Conservation (phyloP, 257 asterid genomes). For the Verbascum thapsus region DNA sequence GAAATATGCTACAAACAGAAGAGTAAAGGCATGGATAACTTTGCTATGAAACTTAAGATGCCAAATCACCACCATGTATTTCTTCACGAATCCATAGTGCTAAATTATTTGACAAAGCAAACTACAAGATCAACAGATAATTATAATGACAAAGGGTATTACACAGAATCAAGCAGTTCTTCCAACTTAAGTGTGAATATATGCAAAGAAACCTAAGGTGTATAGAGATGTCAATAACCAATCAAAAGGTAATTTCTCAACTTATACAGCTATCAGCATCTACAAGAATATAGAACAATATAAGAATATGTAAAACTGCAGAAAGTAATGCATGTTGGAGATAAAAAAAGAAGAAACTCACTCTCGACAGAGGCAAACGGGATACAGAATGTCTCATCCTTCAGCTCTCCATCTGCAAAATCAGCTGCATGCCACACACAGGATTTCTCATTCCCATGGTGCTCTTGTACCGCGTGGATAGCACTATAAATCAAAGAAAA, state of each 20-base stretch:
- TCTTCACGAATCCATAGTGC: too few species aligned
- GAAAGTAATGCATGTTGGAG: background rate
- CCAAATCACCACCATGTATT: too few species aligned
- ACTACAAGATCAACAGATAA: too few species aligned
- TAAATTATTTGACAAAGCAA: too few species aligned
- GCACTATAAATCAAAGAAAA: conserved; percentile 43
- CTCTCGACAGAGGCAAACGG: conserved; percentile 82
- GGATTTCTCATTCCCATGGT: conserved; percentile 79
- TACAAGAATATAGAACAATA: background rate
- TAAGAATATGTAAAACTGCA: background rate
- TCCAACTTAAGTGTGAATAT: too few species aligned
- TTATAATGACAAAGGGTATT: too few species aligned
- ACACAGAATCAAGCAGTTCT: too few species aligned
- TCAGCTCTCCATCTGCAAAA: conserved; percentile 84
- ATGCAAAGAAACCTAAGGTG: too few species aligned
- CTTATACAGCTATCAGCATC: conserved; percentile 9
- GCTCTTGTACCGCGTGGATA: conserved; percentile 73
- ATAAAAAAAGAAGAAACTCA: conserved; percentile 38
- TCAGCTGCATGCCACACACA: conserved; percentile 93
- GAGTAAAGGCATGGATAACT: too few species aligned
- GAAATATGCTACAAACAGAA: too few species aligned
- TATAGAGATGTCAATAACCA: background rate
- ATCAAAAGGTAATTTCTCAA: conserved; percentile 12
- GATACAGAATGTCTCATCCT: conserved; percentile 75
- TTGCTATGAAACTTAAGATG: too few species aligned